Base-by-base conservation (phyloP, 163 green algal genomes). In the Coccomyxa subellipsoidea region DNA sequence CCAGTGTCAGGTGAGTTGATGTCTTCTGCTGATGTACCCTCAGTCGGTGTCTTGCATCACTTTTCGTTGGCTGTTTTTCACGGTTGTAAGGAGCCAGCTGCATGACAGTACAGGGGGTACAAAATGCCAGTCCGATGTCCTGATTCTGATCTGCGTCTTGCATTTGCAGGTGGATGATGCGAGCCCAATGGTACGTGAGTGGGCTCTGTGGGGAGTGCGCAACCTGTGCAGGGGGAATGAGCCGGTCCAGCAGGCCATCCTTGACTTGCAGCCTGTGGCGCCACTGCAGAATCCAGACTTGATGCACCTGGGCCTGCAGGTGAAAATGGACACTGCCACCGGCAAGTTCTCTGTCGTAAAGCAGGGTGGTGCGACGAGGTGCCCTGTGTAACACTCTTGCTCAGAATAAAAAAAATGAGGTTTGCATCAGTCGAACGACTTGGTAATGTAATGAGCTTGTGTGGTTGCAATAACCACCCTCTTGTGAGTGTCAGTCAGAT, bases 151-250 rank as follows among this genome's bases (percentile, higher is more conserved):
- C 91, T 53, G 85, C 90, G 1, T 78, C 29, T 7, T 78, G 34
- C n/a, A 39, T 23, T 31, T 12, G 15, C 71, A 88, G 82, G 77
- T 86, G 12, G 88, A 92, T 40, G 38, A 80, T 1, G 34, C 79
- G 0, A 86, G 85, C 29, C 93, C 94, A 1, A 69, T 97, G 69
- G 91, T 91, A 9, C 85, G 92, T 0, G 94, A 98, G 86, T 96
- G 92, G 89, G 93, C 89, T 40, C 87, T 97, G 71, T 96, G 91
- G 92, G 91, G 82, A 0, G 84, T 98, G 70, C 88, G 94, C 37
- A 98, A 97, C 84, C 78, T 96, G 82, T 96, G 92, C 82, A 88
- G 92, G 76, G 91, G 81, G 72, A 94, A 87, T 72, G 71, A 84
- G 39, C 66, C 66, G 39, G 38, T 77, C 35, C 81, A 84, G 53